A percentile compares a stretch with the other conserved stretches of the same genome.
Evolutionary conservation across 2,329 filamentous ascomycete species (phyloP).

Genomic region (Pochonia chlamydosporia): DNA sequence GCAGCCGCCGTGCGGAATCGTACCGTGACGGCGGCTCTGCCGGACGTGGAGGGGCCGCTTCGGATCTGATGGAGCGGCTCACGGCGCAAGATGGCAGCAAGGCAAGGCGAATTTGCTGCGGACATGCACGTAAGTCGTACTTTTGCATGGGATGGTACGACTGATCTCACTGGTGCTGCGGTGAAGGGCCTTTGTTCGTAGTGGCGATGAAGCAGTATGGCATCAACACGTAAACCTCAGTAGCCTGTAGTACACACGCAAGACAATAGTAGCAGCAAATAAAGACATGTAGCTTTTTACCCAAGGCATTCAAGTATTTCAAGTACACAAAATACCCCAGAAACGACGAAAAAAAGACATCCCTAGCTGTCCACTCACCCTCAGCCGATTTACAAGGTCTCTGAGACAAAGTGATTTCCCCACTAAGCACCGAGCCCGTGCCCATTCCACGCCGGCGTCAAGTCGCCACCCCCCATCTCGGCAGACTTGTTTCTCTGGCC

Average conservation of each 20-base stretch:
- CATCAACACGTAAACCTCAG: too few relatives aligned
- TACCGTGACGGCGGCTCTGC: neutral
- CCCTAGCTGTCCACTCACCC: neutral
- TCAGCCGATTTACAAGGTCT: neutral
- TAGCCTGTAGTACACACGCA: too few relatives aligned
- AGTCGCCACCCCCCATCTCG: neutral
- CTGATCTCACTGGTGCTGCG: too few relatives aligned
- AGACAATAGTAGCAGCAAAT: too few relatives aligned
- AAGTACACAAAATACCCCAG: too few relatives aligned
- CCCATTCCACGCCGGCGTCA: neutral
- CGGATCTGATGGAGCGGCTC: slow-evolving; percentile 2
- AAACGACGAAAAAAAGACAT: neutral
- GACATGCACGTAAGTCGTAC: too few relatives aligned
- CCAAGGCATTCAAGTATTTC: too few relatives aligned
- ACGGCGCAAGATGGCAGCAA: neutral
- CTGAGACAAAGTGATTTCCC: neutral
- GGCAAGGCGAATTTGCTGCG: too few relatives aligned
- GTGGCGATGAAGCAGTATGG: too few relatives aligned
- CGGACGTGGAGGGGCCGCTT: slow-evolving; percentile 8
- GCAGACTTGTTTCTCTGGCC: neutral
- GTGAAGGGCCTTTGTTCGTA: too few relatives aligned
- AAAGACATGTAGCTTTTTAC: too few relatives aligned
- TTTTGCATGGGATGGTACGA: too few relatives aligned
- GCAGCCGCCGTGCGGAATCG: slow-evolving; percentile 19
- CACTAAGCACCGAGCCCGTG: neutral